phyloP scores from a whole-genome alignment of 2,329 filamentous ascomycete genomes.

The Clarireedia sp. region DNA sequence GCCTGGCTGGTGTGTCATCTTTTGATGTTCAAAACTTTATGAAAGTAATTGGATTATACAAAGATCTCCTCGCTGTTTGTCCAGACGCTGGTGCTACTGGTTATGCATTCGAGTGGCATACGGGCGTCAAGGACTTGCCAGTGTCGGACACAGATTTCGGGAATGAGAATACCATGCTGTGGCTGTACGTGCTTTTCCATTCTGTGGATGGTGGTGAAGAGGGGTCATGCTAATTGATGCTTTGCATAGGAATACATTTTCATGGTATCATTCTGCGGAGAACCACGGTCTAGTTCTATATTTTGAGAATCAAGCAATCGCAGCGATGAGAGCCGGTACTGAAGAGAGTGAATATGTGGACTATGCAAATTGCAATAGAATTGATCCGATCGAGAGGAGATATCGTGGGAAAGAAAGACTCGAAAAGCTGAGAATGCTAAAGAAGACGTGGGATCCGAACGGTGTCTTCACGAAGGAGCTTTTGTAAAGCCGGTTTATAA shows the following conservation, averaged over 20 bases:
- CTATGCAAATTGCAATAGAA: neutral
- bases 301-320: neutral
- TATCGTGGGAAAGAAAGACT: neutral
- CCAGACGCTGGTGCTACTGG: neutral
- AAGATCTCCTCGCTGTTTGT: neutral
- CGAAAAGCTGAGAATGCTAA: neutral
- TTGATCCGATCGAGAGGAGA: neutral
- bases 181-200: neutral
- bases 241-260: neutral
- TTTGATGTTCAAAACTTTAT: neutral
- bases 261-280: neutral
- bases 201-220: neutral
- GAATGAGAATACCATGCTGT: neutral
- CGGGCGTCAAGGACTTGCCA: neutral
- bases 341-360: neutral
- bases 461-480: neutral
- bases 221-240: neutral
- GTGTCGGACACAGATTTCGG: neutral
- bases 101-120: slow-evolving; percentile 1
- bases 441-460: neutral
- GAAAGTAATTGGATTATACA: neutral
- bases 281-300: neutral
- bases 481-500: neutral
- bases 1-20: neutral
- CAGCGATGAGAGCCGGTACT: neutral